Percentiles rank a stretch among this genome's conserved stretches.
Conservation (phyloP, 805 yeast genomes). For the Lachancea mirantina region DNA sequence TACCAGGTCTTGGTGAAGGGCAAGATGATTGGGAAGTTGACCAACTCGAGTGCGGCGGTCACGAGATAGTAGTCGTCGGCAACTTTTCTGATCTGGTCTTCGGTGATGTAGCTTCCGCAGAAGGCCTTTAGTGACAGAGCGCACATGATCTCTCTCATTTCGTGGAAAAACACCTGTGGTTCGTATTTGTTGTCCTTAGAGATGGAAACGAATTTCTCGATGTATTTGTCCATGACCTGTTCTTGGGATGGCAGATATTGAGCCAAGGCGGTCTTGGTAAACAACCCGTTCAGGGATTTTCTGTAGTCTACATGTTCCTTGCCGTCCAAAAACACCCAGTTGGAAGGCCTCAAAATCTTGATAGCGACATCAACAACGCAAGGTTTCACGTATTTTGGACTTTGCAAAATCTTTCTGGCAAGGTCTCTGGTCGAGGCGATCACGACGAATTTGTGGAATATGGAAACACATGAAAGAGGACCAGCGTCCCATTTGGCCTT, state of each 20-base stretch:
- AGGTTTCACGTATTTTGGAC: conserved; percentile 87
- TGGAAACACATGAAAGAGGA: conserved; percentile 90
- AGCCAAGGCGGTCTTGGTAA: conserved; percentile 76
- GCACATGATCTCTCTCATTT: conserved; percentile 92
- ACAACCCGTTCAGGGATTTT: conserved; percentile 80
- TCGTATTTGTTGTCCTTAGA: conserved; percentile 46
- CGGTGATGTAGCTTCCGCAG: conserved; percentile 92
- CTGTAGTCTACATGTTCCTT: conserved; percentile 93
- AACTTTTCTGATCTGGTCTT: conserved; percentile 77
- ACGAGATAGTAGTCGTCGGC: conserved; percentile 90
- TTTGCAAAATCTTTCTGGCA: conserved; percentile 76
- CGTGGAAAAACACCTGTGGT: conserved; percentile 77
- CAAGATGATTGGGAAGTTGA: conserved; percentile 92
- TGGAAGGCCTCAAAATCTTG: conserved; percentile 87
- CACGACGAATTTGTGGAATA: conserved; percentile 95
- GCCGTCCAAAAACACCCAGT: conserved; percentile 98
- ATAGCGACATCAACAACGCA: conserved; percentile 97
- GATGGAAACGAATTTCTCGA: conserved; percentile 53
- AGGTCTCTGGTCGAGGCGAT: conserved; percentile 85
- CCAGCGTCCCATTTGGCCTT: conserved; percentile 92
- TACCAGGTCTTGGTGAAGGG: conserved; percentile 98
- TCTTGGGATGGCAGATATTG: conserved; percentile 82
- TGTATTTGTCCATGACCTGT: conserved; percentile 72
- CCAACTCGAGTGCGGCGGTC: conserved; percentile 94
- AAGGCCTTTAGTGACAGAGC: conserved; percentile 89